Conservation (phyloP, 2,329 filamentous ascomycete species). For the Colletotrichum gigasporum region DNA sequence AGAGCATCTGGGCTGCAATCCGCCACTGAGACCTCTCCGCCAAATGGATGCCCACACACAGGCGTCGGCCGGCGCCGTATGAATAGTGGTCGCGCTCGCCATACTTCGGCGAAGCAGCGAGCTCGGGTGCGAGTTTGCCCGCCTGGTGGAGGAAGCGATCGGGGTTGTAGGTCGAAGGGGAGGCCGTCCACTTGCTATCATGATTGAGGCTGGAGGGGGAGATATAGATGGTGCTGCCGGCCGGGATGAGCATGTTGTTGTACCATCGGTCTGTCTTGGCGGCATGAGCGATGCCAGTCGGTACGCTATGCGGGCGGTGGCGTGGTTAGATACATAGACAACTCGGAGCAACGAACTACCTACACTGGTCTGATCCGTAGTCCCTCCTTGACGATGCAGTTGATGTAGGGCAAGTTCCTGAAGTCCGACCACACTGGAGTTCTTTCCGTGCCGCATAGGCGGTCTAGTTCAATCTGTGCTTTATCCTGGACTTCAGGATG, state of each 20-base stretch:
- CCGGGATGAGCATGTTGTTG: constrained; percentile 50
- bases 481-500: constrained; percentile 47
- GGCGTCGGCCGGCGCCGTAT: constrained; percentile 56
- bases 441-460: constrained; percentile 45
- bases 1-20: constrained; percentile 50
- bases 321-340: background rate
- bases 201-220: constrained; percentile 47
- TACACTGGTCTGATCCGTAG: constrained; percentile 51
- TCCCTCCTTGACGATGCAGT: constrained; percentile 51
- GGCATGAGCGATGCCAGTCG: background rate
- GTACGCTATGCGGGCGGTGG: background rate
- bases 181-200: constrained; percentile 34
- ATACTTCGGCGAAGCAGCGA: constrained; percentile 36
- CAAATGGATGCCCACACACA: constrained; percentile 59
- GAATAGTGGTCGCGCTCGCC: constrained; percentile 52
- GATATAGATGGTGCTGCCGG: constrained; percentile 47
- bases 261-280: constrained; percentile 45
- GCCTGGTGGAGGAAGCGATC: constrained; percentile 38
- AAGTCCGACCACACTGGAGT: constrained; percentile 49
- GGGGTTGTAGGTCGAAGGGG: constrained; percentile 43
- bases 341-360: background rate
- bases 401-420: constrained; percentile 49
- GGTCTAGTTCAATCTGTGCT: constrained; percentile 52
- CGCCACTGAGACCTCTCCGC: constrained; percentile 55
- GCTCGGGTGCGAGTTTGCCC: constrained; percentile 37